A percentile compares a stretch with the other conserved stretches of the same genome.
Conservation (phyloP, 2,329 filamentous ascomycete species). For the Pochonia chlamydosporia region DNA sequence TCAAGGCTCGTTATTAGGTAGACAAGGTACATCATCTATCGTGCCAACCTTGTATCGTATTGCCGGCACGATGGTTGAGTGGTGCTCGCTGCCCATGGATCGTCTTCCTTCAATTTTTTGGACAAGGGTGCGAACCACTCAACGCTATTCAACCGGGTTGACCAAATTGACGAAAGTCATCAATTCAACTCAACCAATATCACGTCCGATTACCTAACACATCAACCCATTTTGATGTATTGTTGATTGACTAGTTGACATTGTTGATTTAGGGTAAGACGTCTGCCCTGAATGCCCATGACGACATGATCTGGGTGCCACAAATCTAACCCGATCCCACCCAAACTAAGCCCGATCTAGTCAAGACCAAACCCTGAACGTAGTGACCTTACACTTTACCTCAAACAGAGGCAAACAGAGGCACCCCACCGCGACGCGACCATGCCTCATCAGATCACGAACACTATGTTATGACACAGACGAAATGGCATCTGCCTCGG, state of each 20-base stretch:
- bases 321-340: not conserved
- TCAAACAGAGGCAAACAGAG: too few species aligned
- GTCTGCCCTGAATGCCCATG: not conserved
- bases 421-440: too few species aligned
- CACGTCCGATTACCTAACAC: constrained; percentile 1
- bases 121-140: constrained; percentile 6
- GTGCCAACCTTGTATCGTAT: too few species aligned
- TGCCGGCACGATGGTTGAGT: too few species aligned
- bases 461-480: too few species aligned
- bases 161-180: constrained; percentile 3
- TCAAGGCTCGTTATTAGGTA: too few species aligned
- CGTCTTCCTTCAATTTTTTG: too few species aligned
- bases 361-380: not conserved
- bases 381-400: too few species aligned
- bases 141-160: constrained; percentile 5
- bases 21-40: too few species aligned
- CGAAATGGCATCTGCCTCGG: too few species aligned
- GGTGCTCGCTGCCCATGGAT: too few species aligned
- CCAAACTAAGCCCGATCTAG: not conserved
- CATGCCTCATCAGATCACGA: too few species aligned
- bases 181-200: constrained; percentile 7
- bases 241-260: constrained; percentile 2
- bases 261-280: constrained; percentile 7
- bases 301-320: not conserved
- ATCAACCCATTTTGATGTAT: constrained; percentile 1